These are phyloP conservation scores for Lasiosphaeria miniovina DNA, from an alignment of 495 filamentous ascomycete species.

Conservation along the genomic window DNA sequence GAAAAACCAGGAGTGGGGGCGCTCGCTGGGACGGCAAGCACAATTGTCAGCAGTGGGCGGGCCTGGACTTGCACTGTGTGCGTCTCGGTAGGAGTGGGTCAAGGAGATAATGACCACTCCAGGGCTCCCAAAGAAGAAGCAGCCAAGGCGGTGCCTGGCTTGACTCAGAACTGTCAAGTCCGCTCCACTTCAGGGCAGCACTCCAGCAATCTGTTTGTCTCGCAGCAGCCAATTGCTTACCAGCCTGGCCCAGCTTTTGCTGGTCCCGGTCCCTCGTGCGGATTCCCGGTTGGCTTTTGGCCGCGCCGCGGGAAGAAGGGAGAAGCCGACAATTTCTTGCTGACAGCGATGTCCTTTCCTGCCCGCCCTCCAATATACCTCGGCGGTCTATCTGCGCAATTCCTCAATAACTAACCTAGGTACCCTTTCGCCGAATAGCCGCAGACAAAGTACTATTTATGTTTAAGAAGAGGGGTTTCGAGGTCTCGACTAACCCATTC, in stretches of 20 bases:
- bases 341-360: not conserved
- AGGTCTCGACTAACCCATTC: conserved; percentile 7
- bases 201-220: not conserved
- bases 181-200: not conserved
- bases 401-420: not conserved
- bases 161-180: conserved; percentile 5
- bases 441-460: not conserved
- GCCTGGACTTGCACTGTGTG: conserved; percentile 12
- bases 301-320: not conserved
- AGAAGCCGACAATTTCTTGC: not conserved
- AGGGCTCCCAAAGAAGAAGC: conserved; percentile 11
- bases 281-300: conserved; percentile 1
- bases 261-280: not conserved
- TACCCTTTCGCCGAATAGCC: not conserved
- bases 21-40: not conserved
- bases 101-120: conserved; percentile 11
- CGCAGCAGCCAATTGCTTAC: not conserved
- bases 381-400: not conserved
- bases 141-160: conserved; percentile 7
- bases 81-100: conserved; percentile 11
- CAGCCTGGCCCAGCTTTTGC: too few species aligned
- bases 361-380: not conserved
- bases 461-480: not conserved
- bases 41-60: not conserved
- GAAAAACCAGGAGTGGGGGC: conserved; percentile 18